phyloP scores from a whole-genome alignment of 352 stramenopile species.

The Phytophthora pluvialis region DNA sequence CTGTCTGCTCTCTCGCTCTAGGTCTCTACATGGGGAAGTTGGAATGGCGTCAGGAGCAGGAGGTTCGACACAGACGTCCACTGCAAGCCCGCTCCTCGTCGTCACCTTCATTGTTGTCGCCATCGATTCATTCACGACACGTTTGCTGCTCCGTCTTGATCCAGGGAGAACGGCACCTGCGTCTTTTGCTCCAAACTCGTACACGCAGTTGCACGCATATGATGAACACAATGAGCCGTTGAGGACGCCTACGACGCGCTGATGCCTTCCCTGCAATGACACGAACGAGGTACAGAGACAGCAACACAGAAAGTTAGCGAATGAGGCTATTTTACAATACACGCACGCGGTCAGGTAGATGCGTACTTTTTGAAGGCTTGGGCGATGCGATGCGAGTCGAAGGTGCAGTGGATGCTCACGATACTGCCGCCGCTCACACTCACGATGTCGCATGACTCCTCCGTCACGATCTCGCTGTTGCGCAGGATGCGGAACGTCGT shows the following conservation, averaged over 20 bases:
- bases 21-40: constrained; percentile 41
- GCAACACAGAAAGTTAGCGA: constrained; percentile 23
- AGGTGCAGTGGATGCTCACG: constrained; percentile 88
- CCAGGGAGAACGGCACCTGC: constrained; percentile 8
- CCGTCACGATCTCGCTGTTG: constrained; percentile 87
- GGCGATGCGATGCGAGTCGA: constrained; percentile 86
- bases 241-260: constrained; percentile 64
- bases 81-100: constrained; percentile 2
- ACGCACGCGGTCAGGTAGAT: constrained; percentile 16
- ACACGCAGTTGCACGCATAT: constrained; percentile 45
- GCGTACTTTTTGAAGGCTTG: constrained; percentile 86
- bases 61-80: constrained; percentile 1
- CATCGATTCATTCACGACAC: constrained; percentile 32
- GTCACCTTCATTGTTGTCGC: neutral
- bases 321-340: constrained; percentile 14
- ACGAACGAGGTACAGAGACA: constrained; percentile 21
- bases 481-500: constrained; percentile 87
- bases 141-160: constrained; percentile 15
- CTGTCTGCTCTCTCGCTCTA: constrained; percentile 42
- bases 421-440: constrained; percentile 77
- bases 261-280: constrained; percentile 64
- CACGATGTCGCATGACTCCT: constrained; percentile 88
- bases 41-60: neutral
- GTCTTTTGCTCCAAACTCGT: constrained; percentile 28
- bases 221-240: constrained; percentile 37